These are phyloP conservation scores for Phragmites australis DNA, from an alignment of 176 grass and related monocot genomes.

Conservation along the genomic window DNA sequence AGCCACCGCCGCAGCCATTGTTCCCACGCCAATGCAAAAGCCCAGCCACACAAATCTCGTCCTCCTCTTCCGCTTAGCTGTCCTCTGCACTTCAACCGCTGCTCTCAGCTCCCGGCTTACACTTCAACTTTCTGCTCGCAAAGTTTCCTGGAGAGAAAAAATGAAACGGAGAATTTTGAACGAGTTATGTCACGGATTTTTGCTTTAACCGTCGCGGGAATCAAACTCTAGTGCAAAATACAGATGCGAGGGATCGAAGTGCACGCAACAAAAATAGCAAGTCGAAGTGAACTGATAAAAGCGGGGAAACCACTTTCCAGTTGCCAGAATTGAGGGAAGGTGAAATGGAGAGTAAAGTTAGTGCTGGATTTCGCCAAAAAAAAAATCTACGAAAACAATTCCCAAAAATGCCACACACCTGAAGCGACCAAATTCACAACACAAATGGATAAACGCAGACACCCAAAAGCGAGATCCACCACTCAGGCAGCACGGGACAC, in stretches of 20 bases:
- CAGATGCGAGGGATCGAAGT: conserved; percentile 34
- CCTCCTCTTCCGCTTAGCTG: background rate
- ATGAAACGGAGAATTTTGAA: background rate
- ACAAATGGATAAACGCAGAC: background rate
- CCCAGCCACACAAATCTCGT: background rate
- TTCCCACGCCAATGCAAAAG: background rate
- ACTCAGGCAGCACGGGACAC: background rate
- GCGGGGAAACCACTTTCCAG: background rate
- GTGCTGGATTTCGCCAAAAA: background rate
- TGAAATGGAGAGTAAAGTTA: background rate
- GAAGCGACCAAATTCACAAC: background rate
- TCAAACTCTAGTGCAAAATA: conserved; percentile 16
- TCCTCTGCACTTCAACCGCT: conserved; percentile 7
- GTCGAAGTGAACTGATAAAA: background rate
- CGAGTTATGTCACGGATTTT: conserved; percentile 10
- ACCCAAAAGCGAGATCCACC: background rate
- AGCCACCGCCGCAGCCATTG: conserved; percentile 76
- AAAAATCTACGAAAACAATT: background rate
- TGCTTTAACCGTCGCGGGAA: background rate
- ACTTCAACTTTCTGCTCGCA: background rate
- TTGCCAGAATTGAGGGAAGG: conserved; percentile 24
- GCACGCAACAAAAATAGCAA: conserved; percentile 7
- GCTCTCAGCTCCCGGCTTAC: background rate
- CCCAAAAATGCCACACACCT: background rate
- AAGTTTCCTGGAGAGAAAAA: conserved; percentile 16